Evolutionary conservation across 177 flowering plant genomes (phyloP), one percentile per base, ranked within the genome.

Genomic region (Vitis hybrid): DNA sequence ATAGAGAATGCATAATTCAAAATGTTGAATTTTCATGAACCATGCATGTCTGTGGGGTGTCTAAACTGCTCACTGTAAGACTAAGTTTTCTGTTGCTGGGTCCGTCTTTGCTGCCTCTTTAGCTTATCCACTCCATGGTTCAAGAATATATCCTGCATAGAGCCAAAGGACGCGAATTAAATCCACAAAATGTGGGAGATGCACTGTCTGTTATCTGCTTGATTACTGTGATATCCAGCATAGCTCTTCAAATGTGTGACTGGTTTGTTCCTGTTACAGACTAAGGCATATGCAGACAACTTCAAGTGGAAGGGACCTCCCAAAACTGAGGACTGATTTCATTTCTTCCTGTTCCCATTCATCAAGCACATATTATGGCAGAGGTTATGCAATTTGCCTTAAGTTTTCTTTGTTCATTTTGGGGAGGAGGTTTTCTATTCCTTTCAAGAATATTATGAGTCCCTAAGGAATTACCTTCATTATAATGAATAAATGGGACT

Each of bases 261-360:
- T 67, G 59, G 68, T 51, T 56, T 56, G 3, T 70, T 66, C 2
- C 65, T 39, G 49, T 61, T 84, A 82, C 88, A 93, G 98, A 75
- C 65, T 3, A 90, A 82, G 78, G 72, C 95, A 64, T 91, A 93
- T 76, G 92, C 97, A 56, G 95, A 91, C 78, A 93, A 93, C 79
- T 93, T 93, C 84, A 93, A 89, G 81, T 91, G 93, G 95, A 91
- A 88, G 81, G 94, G 92, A 58, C 86, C 74, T 56, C 89, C 92
- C 10, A 78, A 75, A 70, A 14, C 86, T 3, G 76, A 72, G 54
- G 73, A 68, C 0, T 52, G 67, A 56, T 50, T 76, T 70, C 73
- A 60, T 51, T 51, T 69, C 39, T 32, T 57, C 19, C 51, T 49
- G 3, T 9, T 57, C 8, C 18, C 17, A 52, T 70, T 56, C 49